Base-by-base conservation (phyloP, 495 filamentous ascomycete species). In the Darksidea phi region DNA sequence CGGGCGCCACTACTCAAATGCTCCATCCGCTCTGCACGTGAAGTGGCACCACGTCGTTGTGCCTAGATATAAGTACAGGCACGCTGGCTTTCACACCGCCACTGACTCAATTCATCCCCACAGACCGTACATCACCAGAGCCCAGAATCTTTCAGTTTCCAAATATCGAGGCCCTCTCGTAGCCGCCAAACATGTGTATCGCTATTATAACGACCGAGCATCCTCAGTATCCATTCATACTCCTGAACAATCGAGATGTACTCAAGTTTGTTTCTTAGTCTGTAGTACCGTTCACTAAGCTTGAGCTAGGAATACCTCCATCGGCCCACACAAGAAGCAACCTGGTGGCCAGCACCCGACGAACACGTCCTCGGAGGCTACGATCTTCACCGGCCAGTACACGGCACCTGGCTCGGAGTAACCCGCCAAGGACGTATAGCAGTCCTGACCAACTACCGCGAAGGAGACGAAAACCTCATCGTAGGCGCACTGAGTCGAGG, bases 351-450 rank as follows among this genome's bases (percentile, higher is more conserved):
- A 32, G 51, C 73, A 20, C 85, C 86, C 45, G 65, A 84, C 67
- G 62, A 71, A 20, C 71, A 88, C 63, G 78, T 90, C 63, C 82
- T 89, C 23, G 86, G 82, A 24, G 87, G 86, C 42, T 82, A 85
- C 54, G 87, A 90, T 69, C 78, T 90, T 12, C 81, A 86, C 13
- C 80, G 86, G 17, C 63, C 79, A 13, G 83, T 79, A 21, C 82
- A 84, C 51, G 94, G 94, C 23, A 97, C 95, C 45, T 99, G 95
- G 94, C 84, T 97, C 55, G 94, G 91, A 26, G 81, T 99, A 61
- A 97, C 91, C 38, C 84, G 79, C 58, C 77, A 86, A 32, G 94
- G 94, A 15, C 89, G 89, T 60, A 75, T 99, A 48, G 92, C 95
- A 12, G 86, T 95, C 36, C 80, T 99, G 36, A 97, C 95, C 54